Evolutionary conservation across 2,329 filamentous ascomycete genomes (phyloP), one percentile per base, ranked within the genome.

Genomic region (Tetracladium maxilliforme): DNA sequence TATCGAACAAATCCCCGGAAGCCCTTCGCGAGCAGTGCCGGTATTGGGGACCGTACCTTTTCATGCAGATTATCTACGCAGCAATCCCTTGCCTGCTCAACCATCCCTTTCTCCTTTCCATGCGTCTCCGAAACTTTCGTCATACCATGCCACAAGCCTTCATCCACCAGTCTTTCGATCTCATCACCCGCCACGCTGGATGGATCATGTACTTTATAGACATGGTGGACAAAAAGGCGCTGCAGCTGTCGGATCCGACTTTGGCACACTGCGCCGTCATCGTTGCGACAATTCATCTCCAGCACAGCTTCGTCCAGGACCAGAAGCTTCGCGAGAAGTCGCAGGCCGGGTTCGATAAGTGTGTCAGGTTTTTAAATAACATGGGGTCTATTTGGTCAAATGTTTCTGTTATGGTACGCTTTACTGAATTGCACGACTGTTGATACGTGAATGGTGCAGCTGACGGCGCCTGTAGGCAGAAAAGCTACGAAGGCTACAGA

Each of bases 121-220:
- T 65, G 19, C 49, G 58, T n/a, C 45, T 67, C 4, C 51, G 57
- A n/a, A 61, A 56, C 17, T 62, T 64, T 33, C 54, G 58, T 18
- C 53, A 54, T 19, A 58, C 53, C 4, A 61, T 65, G 20, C 62
- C 62, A 0, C 59, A 66, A 25, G 58, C 62, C 2, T 67, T 66
- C 12, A 48, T 67, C 2, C 61, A 64, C 23, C 58, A 64, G 32
- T 64, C 58, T 1, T 58, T 57, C 9, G 61, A 65, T 27, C 44
- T 60, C 14, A 61, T 64, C 15, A 52, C 54, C 1, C 56, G 54
- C 0, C 61, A 65, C 31, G 57, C 58, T 1, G 55, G 54, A 1
- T 66, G 62, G 62, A 61, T 65, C 14, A 50, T 64, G 4, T 58
- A 63, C 35, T 57, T 63, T 24, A 52, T 66, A 22, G 54, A 61